Percentiles rank a stretch among this genome's conserved stretches.
These are phyloP conservation scores for Vigna unguiculata DNA, from an alignment of 306 rosid species.

Conservation along the genomic window DNA sequence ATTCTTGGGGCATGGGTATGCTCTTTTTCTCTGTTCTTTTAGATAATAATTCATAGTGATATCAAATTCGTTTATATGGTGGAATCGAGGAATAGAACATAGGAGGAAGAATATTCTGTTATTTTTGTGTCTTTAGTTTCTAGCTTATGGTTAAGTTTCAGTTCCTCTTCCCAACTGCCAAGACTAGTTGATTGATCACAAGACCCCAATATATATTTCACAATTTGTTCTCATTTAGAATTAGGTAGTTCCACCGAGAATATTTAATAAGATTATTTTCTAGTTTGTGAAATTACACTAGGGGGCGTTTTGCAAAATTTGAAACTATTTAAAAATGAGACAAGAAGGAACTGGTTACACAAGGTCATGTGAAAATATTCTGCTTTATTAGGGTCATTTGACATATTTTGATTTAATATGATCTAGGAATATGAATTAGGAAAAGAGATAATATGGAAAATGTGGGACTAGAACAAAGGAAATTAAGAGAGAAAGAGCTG, in stretches of 20 bases:
- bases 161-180: conserved; percentile 6
- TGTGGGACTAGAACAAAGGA: neutral
- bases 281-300: conserved; percentile 7
- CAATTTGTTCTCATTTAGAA: neutral
- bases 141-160: conserved; percentile 22
- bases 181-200: neutral
- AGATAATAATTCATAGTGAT: conserved; percentile 33
- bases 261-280: neutral
- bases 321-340: neutral
- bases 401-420: neutral
- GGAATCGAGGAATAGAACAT: conserved; percentile 7
- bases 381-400: neutral
- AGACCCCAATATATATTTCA: neutral
- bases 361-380: neutral
- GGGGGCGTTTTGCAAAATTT: neutral
- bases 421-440: neutral
- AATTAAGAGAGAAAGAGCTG: neutral
- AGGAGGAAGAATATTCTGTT: neutral
- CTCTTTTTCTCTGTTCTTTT: conserved; percentile 29
- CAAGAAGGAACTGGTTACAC: neutral
- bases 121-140: conserved; percentile 31
- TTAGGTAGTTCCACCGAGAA: neutral
- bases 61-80: conserved; percentile 36
- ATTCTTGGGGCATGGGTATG: conserved; percentile 99
- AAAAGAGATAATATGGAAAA: neutral